Evolutionary conservation across 148 eudicot species (phyloP).

Genomic region (Amaranthus hypochondriacus): DNA sequence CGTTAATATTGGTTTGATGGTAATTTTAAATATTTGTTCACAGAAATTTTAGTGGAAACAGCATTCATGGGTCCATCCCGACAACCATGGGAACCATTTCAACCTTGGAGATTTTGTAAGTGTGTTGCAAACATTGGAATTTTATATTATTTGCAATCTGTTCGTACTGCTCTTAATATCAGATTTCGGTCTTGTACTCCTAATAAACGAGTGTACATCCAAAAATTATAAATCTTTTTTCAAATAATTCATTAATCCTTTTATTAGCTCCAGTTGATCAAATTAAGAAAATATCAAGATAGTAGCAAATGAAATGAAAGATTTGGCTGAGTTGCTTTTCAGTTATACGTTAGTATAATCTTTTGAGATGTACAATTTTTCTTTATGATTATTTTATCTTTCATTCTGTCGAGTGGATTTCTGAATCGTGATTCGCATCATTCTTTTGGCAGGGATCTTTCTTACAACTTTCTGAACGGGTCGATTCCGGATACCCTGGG

Average conservation of each 20-base stretch:
- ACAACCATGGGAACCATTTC: slow-evolving; percentile 61
- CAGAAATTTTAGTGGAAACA: slow-evolving; percentile 96
- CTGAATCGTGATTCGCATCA: neutral
- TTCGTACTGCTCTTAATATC: neutral
- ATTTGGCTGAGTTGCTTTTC: neutral
- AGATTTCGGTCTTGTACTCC: neutral
- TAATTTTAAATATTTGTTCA: slow-evolving; percentile 7
- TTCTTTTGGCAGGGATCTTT: slow-evolving; percentile 72
- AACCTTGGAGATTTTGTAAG: slow-evolving; percentile 70
- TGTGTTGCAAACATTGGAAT: neutral
- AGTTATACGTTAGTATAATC: neutral
- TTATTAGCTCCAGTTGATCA: neutral
- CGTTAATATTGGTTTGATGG: slow-evolving; percentile 2
- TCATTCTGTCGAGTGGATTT: neutral
- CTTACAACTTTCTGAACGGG: slow-evolving; percentile 83
- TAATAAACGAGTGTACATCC: neutral
- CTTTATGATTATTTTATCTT: slow-evolving; percentile 1
- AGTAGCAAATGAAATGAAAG: neutral
- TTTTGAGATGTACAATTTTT: neutral
- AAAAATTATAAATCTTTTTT: neutral
- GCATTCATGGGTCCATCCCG: slow-evolving; percentile 80
- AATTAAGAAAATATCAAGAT: neutral
- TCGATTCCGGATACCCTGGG: slow-evolving; percentile 93
- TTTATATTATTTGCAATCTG: neutral
- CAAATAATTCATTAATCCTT: neutral